Base-by-base conservation (phyloP, 2,329 filamentous ascomycete species). In the Fusarium sp. region DNA sequence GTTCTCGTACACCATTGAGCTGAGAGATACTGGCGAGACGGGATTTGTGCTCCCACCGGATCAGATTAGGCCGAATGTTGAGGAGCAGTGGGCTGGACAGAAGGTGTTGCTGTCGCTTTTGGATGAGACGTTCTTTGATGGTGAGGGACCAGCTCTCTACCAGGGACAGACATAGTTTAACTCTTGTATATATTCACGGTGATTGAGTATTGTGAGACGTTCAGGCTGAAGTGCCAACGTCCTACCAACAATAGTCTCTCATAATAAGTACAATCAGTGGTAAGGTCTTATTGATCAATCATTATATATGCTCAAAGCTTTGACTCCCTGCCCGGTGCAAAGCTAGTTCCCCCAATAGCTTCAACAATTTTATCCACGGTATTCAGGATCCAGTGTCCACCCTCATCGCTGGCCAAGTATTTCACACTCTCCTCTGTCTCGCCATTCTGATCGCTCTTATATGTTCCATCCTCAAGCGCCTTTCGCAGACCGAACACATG, bases 401-500 rank as follows among this genome's bases (percentile, higher is more conserved):
- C 83, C 72, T 84, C 81, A 30, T 85, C 81, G 5, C 75, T 77
- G 1, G 81, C 82, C 66, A 85, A 45, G 78, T 82, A 83, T 52
- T 70, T 59, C n/a, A 76, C 73, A 4, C 57, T 72, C 63, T 80
- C 77, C 33, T 81, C 76, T 3, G 74, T 80, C 62, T 77, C 77
- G 1, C 71, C 74, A 41, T 77, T 74, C 26, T 69, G 72, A 34
- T 79, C 79, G 11, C 65, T 70, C 69, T 71, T 72, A 79, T 84
- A 85, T 20, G 81, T 83, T 2, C 90, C 91, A 77, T 93, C 89
- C 67, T 91, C 88, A 52, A 91, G 84, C 1, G 88, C 91, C 82
- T 96, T 96, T 61, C 91, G 80, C 79, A 97, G 76, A 0, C 93
- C 93, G 80, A 94, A 95, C 0, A 96, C 84, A 79, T 97, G 93